Conservation (phyloP, 192 early-diverging fungal species). For the Gryganskiella cystojenkinii region DNA sequence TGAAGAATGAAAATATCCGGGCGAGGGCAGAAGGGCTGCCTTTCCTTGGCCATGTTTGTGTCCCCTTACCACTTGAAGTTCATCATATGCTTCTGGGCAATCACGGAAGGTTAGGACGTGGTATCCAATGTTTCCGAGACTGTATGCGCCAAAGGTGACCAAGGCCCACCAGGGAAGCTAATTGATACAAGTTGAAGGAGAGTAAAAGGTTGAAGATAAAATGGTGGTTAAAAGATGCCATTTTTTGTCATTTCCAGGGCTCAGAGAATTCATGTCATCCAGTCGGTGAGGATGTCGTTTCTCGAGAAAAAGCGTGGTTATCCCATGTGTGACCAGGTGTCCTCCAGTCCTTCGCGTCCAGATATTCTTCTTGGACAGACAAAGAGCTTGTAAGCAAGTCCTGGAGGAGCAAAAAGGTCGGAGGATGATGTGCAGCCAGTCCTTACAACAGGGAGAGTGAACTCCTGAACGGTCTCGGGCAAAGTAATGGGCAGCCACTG, state of each 20-base stretch:
- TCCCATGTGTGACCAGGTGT: no score
- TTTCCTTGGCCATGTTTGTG: no score
- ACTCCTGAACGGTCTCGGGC: conserved; percentile 58
- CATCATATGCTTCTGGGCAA: conserved; percentile 89
- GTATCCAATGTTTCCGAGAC: conserved; percentile 87
- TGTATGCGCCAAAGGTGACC: conserved; percentile 91
- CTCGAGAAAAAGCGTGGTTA: no score
- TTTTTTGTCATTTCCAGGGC: no score
- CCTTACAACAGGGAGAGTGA: conserved; percentile 65
- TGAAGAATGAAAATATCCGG: background rate
- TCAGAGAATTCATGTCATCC: no score
- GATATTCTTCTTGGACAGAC: no score
- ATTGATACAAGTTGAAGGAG: background rate
- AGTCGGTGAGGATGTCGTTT: no score
- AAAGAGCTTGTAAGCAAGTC: no score
- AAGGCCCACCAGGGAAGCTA: conserved; percentile 84
- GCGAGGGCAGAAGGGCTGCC: background rate
- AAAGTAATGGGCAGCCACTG: conserved; percentile 55
- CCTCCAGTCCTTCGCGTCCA: no score
- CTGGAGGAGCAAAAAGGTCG: no score
- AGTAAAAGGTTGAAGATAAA: background rate
- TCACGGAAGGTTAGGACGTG: conserved; percentile 90
- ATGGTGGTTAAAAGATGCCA: no score
- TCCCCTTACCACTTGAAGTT: conserved; percentile 75
- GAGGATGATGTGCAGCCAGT: background rate